Evolutionary conservation across 495 filamentous ascomycete species (phyloP).

Genomic region (Chlorociboria aeruginascens): DNA sequence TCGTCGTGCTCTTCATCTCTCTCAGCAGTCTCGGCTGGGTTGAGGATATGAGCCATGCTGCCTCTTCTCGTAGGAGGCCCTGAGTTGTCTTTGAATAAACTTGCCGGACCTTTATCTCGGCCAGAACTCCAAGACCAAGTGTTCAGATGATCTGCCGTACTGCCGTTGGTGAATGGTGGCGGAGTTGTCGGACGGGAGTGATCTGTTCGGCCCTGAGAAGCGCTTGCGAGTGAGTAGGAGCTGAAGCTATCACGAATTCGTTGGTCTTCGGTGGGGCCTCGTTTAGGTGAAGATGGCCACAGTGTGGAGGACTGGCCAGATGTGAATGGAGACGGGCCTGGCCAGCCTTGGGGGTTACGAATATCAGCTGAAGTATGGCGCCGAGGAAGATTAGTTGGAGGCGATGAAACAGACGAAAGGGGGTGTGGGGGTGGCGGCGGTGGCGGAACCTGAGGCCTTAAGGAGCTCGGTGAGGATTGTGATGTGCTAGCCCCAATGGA

Average conservation of each 20-base stretch:
- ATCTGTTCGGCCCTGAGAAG: constrained; percentile 38
- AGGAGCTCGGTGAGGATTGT: constrained; percentile 61
- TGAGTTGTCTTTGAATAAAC: constrained; percentile 35
- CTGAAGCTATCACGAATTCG: constrained; percentile 72
- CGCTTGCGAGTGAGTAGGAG: constrained; percentile 61
- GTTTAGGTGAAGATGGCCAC: constrained; percentile 80
- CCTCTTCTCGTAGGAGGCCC: constrained; percentile 43
- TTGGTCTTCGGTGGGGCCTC: constrained; percentile 56
- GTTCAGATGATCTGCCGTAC: constrained; percentile 34
- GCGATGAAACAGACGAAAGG: constrained; percentile 60
- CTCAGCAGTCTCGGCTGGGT: constrained; percentile 71
- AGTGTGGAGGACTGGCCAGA: constrained; percentile 61
- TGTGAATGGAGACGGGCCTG: constrained; percentile 58
- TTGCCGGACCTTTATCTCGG: constrained; percentile 17
- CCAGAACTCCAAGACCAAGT: constrained; percentile 42
- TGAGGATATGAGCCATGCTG: constrained; percentile 57
- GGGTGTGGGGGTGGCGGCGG: constrained; percentile 62
- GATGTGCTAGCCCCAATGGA: constrained; percentile 58
- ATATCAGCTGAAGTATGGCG: constrained; percentile 96
- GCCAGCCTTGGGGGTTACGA: constrained; percentile 72
- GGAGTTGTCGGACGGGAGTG: constrained; percentile 56
- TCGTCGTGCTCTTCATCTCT: constrained; percentile 59
- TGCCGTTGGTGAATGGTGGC: constrained; percentile 41
- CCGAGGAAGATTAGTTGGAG: constrained; percentile 63
- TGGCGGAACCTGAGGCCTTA: constrained; percentile 56